phyloP scores from a whole-genome alignment of 768 basidiomycete species.

The Suillus bovinus region DNA sequence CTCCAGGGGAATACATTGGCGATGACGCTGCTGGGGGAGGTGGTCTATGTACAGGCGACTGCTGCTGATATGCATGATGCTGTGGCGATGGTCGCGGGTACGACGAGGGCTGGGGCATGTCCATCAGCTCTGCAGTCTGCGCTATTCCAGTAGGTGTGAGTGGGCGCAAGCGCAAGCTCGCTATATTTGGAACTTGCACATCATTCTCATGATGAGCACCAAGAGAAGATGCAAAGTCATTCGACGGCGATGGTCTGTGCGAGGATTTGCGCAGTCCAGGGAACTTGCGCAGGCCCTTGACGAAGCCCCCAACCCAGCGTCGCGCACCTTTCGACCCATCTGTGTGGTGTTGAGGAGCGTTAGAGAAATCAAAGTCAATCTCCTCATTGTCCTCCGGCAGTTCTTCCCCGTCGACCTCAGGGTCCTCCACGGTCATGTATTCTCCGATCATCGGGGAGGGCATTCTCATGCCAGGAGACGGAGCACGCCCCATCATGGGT shows the following conservation, averaged over 20 bases:
- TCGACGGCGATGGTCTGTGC: not conserved
- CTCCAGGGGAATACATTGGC: not conserved
- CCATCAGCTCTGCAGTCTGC: constrained; percentile 6
- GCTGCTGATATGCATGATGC: not conserved
- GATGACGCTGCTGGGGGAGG: not conserved
- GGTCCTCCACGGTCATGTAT: constrained; percentile 29
- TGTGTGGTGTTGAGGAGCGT: not conserved
- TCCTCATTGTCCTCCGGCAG: constrained; percentile 9
- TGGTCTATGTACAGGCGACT: not conserved
- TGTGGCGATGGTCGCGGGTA: not conserved
- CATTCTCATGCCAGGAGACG: constrained; percentile 23
- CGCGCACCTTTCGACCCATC: constrained; percentile 10
- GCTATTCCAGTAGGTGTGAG: constrained; percentile 10
- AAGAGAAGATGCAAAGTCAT: not conserved
- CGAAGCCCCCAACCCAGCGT: constrained; percentile 30
- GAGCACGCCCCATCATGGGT: constrained; percentile 28
- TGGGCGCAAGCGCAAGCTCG: constrained; percentile 7
- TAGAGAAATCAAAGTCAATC: constrained; percentile 2
- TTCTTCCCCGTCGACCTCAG: constrained; percentile 8
- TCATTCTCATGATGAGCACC: not conserved
- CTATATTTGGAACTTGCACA: not conserved
- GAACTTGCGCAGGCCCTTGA: constrained; percentile 34
- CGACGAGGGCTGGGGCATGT: constrained; percentile 1
- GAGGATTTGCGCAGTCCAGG: constrained; percentile 13
- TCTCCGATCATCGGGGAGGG: constrained; percentile 27